phyloP scores from a whole-genome alignment of 306 rosid genomes.

The Lathyrus sativus region DNA sequence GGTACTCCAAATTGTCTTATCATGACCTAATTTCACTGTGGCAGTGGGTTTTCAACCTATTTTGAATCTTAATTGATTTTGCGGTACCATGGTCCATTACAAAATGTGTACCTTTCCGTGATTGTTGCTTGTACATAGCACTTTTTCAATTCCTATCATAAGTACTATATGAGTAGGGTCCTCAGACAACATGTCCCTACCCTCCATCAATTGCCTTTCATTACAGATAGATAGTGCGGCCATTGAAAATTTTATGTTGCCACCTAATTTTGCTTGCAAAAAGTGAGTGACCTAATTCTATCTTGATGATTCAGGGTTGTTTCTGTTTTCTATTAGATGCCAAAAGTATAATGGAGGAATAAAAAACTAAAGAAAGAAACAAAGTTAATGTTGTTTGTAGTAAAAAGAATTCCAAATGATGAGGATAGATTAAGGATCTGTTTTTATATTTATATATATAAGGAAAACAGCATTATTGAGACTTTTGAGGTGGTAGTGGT shows the following conservation, averaged over 20 bases:
- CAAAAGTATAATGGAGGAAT: neutral
- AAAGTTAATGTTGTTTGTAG: neutral
- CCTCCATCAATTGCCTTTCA: conserved; percentile 8
- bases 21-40: conserved; percentile 60
- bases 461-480: neutral
- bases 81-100: conserved; percentile 31
- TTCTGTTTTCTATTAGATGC: conserved; percentile 5
- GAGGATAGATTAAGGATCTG: neutral
- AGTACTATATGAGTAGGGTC: conserved; percentile 5
- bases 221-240: conserved; percentile 28
- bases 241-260: conserved; percentile 2
- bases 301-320: conserved; percentile 11
- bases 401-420: neutral
- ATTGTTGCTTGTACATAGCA: conserved; percentile 42
- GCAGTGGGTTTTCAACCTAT: conserved; percentile 5
- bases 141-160: conserved; percentile 2
- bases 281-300: conserved; percentile 12
- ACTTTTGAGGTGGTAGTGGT: neutral
- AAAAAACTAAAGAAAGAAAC: neutral
- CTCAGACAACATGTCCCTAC: conserved; percentile 32
- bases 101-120: conserved; percentile 54
- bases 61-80: conserved; percentile 19
- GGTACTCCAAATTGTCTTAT: conserved; percentile 24
- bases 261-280: conserved; percentile 10
- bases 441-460: too few relatives aligned